Evolutionary conservation across 306 rosid species (phyloP), one percentile per base, ranked within the genome.

Genomic region (Lagenaria siceraria): DNA sequence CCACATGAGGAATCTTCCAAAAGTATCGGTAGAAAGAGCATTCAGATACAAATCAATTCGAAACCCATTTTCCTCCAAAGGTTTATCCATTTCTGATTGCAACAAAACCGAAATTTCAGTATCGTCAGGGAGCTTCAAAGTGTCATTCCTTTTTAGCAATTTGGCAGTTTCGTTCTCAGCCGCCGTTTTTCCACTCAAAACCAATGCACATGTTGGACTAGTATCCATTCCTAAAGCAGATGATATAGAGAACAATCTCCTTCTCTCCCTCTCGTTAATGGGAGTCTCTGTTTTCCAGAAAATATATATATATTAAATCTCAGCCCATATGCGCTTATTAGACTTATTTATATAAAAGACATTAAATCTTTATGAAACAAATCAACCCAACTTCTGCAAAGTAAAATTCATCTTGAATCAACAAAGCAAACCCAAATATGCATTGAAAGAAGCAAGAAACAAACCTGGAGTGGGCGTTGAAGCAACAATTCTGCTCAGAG

Each of bases 1-100:
- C 97, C 97, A 96, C 29, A 92, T 78, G 74, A 96, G 89, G 68
- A 92, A 81, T 86, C 96, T 86, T 59, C 99, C 98, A 83, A 87
- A 96, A 84, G 82, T 84, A 82, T 79, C 68, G 24, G 96, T 90
- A 6, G 87, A 86, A 75, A 96, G 98, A 76, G 89, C 86, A 78
- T 56, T 63, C 92, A 96, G 81, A 84, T 74, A 92, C 42, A 80
- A 86, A 60, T 83, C 87, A 75, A 90, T 66, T 59, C 79, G 65
- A 70, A 96, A 90, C 58, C 87, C 79, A 4, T 76, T 81, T 54
- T 78, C 85, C 51, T 78, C 77, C 25, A 80, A 65, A 43, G 59
- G 77, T 19, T 82, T 79, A 70, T 85, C 87, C 71, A 75, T 54
- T 62, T 95, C 93, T 36, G 98, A 85, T 12, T 77, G 87, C 77